Evolutionary conservation across 306 rosid genomes (phyloP).

Genomic region (Quercus wislizeni): DNA sequence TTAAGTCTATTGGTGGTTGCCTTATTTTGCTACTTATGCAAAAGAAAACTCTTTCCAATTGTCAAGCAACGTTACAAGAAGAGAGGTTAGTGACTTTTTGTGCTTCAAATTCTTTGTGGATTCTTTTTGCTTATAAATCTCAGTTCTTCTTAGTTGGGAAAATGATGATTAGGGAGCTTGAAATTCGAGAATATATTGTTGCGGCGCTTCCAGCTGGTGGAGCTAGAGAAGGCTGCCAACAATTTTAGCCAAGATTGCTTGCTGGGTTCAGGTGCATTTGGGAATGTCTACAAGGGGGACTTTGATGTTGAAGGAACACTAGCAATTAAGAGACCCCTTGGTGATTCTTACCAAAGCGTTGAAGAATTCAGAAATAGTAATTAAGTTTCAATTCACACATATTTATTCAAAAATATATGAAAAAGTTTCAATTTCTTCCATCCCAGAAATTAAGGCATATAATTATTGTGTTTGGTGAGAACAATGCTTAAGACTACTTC

Average conservation of each 20-base stretch:
- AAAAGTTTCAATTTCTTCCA: background rate
- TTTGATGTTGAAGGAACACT: slow-evolving; percentile 51
- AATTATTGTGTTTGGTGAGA: background rate
- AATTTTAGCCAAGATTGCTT: slow-evolving; percentile 60
- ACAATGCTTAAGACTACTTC: too few species aligned
- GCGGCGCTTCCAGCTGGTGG: slow-evolving; percentile 57
- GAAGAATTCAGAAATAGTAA: slow-evolving; percentile 78
- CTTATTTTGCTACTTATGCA: slow-evolving; percentile 30
- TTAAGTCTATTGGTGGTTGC: slow-evolving; percentile 33
- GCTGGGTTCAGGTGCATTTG: slow-evolving; percentile 81
- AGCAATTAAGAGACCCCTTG: slow-evolving; percentile 74
- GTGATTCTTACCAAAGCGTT: slow-evolving; percentile 43
- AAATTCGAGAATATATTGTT: slow-evolving; percentile 39
- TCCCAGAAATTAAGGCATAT: background rate
- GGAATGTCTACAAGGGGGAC: slow-evolving; percentile 63
- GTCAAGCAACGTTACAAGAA: slow-evolving; percentile 17
- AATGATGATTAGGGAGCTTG: slow-evolving; percentile 20
- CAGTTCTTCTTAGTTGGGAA: slow-evolving; percentile 18
- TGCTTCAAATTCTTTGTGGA: background rate
- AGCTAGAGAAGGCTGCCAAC: slow-evolving; percentile 61
- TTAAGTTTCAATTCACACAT: background rate
- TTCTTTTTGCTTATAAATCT: background rate
- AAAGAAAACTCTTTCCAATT: slow-evolving; percentile 38
- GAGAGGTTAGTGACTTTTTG: slow-evolving; percentile 36
- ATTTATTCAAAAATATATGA: background rate